Evolutionary conservation across 2,329 filamentous ascomycete genomes (phyloP).

Genomic region (Rutstroemia sp.): DNA sequence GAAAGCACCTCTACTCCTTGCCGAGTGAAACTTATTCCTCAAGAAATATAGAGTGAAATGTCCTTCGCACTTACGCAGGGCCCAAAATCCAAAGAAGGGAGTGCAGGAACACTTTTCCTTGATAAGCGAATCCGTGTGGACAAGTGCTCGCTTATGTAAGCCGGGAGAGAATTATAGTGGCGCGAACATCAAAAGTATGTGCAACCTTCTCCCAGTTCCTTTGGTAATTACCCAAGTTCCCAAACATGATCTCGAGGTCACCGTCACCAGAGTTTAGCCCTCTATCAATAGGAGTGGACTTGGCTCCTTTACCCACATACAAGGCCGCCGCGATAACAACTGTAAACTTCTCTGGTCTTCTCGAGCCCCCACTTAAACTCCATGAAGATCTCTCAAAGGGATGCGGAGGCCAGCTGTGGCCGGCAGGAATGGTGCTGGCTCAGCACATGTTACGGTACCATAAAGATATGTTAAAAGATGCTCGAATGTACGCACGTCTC

Average conservation of each 20-base stretch:
- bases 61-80: too few relatives aligned
- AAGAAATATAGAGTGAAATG: neutral
- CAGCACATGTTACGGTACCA: conserved; percentile 79
- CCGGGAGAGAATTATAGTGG: too few relatives aligned
- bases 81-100: too few relatives aligned
- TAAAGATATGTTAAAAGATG: conserved; percentile 50
- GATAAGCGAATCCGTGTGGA: too few relatives aligned
- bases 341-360: conserved; percentile 65
- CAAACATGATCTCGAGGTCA: conserved; percentile 22
- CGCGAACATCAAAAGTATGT: too few relatives aligned
- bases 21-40: neutral
- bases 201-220: neutral
- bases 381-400: conserved; percentile 82
- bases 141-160: too few relatives aligned
- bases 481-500: conserved; percentile 55
- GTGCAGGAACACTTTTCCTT: too few relatives aligned
- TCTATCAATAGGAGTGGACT: conserved; percentile 41
- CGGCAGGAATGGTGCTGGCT: conserved; percentile 80
- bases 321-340: conserved; percentile 46
- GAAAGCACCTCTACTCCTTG: neutral
- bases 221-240: too few relatives aligned
- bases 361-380: conserved; percentile 62
- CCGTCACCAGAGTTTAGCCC: conserved; percentile 29
- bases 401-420: conserved; percentile 92
- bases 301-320: conserved; percentile 52